Conservation (phyloP, 2,329 filamentous ascomycete species). For the Chlorencoelia australis region DNA sequence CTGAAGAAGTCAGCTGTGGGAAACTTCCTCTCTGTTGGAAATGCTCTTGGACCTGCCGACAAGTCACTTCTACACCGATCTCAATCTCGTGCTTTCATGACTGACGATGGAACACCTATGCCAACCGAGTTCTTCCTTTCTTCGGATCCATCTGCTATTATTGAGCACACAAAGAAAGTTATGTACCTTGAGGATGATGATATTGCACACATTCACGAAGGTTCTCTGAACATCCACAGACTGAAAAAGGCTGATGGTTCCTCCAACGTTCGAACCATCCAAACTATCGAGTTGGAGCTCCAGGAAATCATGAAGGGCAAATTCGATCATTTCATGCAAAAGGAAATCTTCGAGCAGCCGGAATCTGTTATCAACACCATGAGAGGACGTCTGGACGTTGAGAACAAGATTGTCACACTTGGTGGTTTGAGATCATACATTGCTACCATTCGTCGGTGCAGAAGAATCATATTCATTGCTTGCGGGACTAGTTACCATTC, state of each 20-base stretch:
- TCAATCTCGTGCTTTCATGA: conserved; percentile 97
- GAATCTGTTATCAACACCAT: conserved; percentile 99
- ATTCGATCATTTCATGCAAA: conserved; percentile 99
- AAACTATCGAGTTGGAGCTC: conserved; percentile 96
- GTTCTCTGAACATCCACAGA: conserved; percentile 97
- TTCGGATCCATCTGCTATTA: conserved; percentile 93
- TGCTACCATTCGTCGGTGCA: conserved; percentile 88
- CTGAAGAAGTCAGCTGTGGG: conserved; percentile 74
- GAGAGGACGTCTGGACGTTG: conserved; percentile 91
- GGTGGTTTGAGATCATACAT: conserved; percentile 96
- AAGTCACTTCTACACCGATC: conserved; percentile 98
- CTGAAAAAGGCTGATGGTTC: conserved; percentile 93
- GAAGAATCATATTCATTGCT: conserved; percentile 97
- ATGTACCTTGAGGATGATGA: conserved; percentile 99
- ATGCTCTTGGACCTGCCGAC: conserved; percentile 79
- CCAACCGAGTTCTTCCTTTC: conserved; percentile 99
- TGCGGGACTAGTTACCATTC: conserved; percentile 98
- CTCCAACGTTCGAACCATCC: conserved; percentile 94
- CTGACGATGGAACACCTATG: conserved; percentile 94
- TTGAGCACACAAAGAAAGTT: conserved; percentile 99
- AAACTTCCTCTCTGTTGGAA: conserved; percentile 55
- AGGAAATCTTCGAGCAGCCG: conserved; percentile 99
- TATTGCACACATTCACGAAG: conserved; percentile 98
- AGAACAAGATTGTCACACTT: conserved; percentile 90
- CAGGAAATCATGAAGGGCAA: conserved; percentile 99